Percentiles rank a stretch among this genome's conserved stretches.
Conservation (phyloP, 495 filamentous ascomycete species). For the Penicillium antarcticum region DNA sequence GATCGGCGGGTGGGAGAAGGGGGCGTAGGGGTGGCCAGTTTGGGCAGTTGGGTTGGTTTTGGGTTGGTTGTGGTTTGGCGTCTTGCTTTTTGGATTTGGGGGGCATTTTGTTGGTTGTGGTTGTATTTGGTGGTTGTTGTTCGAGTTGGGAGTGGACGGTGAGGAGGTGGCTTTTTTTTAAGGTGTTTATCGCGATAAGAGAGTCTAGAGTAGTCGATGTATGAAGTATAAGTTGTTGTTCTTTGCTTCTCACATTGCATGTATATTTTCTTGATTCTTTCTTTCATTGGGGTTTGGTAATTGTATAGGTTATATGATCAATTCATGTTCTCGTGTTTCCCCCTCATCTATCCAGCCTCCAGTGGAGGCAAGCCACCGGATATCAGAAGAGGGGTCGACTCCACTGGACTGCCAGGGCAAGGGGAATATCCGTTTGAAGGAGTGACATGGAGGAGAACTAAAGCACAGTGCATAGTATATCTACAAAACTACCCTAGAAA, state of each 20-base stretch:
- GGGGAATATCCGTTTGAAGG: too few species aligned
- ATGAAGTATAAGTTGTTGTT: too few species aligned
- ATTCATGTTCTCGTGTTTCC: slow-evolving; percentile 7
- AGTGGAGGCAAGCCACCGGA: slow-evolving; percentile 18
- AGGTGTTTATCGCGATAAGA: neutral
- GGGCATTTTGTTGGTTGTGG: slow-evolving; percentile 12
- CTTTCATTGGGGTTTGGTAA: too few species aligned
- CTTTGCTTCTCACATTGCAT: neutral
- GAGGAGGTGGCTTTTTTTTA: neutral
- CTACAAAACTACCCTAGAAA: neutral
- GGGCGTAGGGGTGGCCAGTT: slow-evolving; percentile 80
- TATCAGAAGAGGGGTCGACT: slow-evolving; percentile 14
- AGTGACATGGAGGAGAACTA: neutral
- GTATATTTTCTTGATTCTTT: too few species aligned
- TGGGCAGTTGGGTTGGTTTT: slow-evolving; percentile 32
- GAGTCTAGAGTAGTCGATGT: too few species aligned
- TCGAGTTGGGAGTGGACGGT: neutral
- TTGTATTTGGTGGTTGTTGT: neutral
- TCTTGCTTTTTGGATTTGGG: slow-evolving; percentile 23
- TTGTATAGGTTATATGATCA: too few species aligned
- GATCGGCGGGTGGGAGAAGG: slow-evolving; percentile 62
- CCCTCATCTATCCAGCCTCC: slow-evolving; percentile 1
- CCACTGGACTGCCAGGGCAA: slow-evolving; percentile 5
- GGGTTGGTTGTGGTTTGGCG: slow-evolving; percentile 14
- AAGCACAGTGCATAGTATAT: neutral